Percentiles rank a stretch among this genome's conserved stretches.
phyloP scores from a whole-genome alignment of 768 basidiomycete species.

The Leccinum rimulosum region DNA sequence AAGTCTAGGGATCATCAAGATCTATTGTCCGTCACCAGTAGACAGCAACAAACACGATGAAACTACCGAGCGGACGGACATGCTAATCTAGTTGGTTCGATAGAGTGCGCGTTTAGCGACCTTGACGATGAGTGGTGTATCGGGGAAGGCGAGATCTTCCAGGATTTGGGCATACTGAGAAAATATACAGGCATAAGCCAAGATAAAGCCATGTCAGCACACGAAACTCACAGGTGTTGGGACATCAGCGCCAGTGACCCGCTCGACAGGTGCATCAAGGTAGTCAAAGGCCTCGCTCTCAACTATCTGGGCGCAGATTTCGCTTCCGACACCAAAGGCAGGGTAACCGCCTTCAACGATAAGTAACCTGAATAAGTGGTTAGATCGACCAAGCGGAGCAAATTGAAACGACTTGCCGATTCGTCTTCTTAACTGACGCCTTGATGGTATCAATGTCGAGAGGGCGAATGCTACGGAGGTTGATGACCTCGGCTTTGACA shows the following conservation, averaged over 20 bases:
- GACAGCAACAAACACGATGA: slow-evolving; percentile 10
- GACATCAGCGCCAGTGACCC: slow-evolving; percentile 95
- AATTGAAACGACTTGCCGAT: slow-evolving; percentile 54
- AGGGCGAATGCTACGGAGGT: slow-evolving; percentile 92
- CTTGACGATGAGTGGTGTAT: slow-evolving; percentile 86
- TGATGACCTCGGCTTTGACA: slow-evolving; percentile 97
- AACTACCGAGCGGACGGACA: slow-evolving; percentile 11
- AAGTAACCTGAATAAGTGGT: slow-evolving; percentile 56
- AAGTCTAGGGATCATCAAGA: slow-evolving; percentile 20
- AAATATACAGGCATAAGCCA: slow-evolving; percentile 7
- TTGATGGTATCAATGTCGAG: slow-evolving; percentile 98
- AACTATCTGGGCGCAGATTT: slow-evolving; percentile 96
- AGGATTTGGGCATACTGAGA: slow-evolving; percentile 84
- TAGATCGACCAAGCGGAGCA: neutral
- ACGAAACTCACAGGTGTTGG: slow-evolving; percentile 80
- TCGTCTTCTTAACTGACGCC: slow-evolving; percentile 97
- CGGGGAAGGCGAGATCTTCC: slow-evolving; percentile 91
- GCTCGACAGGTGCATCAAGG: slow-evolving; percentile 97
- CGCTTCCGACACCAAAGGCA: slow-evolving; percentile 95
- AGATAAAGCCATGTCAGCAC: slow-evolving; percentile 6
- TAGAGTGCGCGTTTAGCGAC: slow-evolving; percentile 93
- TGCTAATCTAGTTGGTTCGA: slow-evolving; percentile 81
- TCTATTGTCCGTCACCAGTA: slow-evolving; percentile 16
- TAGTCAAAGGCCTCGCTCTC: slow-evolving; percentile 99
- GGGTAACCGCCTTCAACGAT: slow-evolving; percentile 99